A percentile compares a stretch with the other conserved stretches of the same genome.
Evolutionary conservation across 768 basidiomycete species (phyloP).

Genomic region (Russula lepida): DNA sequence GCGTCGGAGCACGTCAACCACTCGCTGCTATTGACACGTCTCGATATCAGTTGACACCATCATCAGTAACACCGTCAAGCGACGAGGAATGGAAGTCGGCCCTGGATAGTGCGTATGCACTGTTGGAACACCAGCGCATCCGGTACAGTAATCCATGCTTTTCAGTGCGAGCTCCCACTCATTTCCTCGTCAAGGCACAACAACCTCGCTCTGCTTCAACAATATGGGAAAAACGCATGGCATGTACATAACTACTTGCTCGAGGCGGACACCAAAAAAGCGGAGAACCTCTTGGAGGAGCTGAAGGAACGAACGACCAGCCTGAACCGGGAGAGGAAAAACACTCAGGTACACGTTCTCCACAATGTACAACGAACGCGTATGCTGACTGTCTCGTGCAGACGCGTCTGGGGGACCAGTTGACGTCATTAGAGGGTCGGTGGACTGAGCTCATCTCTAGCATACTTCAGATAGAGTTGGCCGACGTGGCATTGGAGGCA

Average conservation of each 20-base stretch:
- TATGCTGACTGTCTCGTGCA: constrained; percentile 28
- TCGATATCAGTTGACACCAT: constrained; percentile 68
- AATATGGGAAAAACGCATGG: constrained; percentile 88
- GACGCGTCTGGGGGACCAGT: constrained; percentile 70
- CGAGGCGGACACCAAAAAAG: constrained; percentile 64
- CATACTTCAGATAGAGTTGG: constrained; percentile 92
- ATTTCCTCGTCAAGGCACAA: constrained; percentile 48
- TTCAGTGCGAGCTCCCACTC: background rate
- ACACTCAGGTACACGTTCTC: constrained; percentile 52
- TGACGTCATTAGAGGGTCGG: constrained; percentile 72
- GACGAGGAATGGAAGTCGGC: constrained; percentile 73
- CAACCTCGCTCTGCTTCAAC: constrained; percentile 74
- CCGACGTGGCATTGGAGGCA: constrained; percentile 78
- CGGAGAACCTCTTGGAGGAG: constrained; percentile 67
- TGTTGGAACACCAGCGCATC: constrained; percentile 77
- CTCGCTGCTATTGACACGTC: constrained; percentile 60
- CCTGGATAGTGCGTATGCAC: constrained; percentile 67
- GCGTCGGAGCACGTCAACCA: constrained; percentile 60
- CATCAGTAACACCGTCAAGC: constrained; percentile 49
- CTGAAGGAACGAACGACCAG: constrained; percentile 72
- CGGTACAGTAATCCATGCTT: constrained; percentile 39
- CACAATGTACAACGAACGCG: background rate
- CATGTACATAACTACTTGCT: constrained; percentile 84
- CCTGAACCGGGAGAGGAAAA: constrained; percentile 84
- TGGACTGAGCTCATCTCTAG: constrained; percentile 92